These are phyloP conservation scores for Aspergillus pseudoviridinutans DNA, from an alignment of 2,329 filamentous ascomycete genomes.

Conservation along the genomic window DNA sequence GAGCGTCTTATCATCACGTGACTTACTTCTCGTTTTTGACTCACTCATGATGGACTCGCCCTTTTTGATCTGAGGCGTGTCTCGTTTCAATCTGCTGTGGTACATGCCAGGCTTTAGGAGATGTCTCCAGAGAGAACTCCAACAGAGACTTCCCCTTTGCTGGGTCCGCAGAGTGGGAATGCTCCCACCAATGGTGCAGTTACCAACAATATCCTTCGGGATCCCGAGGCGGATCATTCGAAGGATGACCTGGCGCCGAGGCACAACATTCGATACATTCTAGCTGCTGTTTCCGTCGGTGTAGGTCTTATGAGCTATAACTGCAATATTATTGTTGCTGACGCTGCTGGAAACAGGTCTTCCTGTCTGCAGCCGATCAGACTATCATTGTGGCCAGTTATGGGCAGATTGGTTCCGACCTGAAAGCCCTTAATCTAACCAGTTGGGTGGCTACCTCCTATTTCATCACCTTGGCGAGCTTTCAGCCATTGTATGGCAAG, in stretches of 20 bases:
- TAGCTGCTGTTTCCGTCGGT: constrained; percentile 61
- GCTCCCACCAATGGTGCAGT: constrained; percentile 22
- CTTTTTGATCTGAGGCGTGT: constrained; percentile 5
- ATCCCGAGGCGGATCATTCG: constrained; percentile 15
- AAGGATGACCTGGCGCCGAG: constrained; percentile 44
- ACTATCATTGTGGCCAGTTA: constrained; percentile 76
- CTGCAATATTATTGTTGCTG: not conserved
- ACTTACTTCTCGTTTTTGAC: not conserved
- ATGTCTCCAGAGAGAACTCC: constrained; percentile 23
- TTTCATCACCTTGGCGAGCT: constrained; percentile 69
- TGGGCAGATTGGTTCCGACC: constrained; percentile 70
- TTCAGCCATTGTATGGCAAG: constrained; percentile 64
- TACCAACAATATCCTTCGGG: constrained; percentile 8
- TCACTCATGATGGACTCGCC: not conserved
- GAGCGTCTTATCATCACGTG: constrained; percentile 19
- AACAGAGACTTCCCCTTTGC: constrained; percentile 46
- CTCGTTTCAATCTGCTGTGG: not conserved
- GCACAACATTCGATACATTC: constrained; percentile 52
- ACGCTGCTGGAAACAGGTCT: constrained; percentile 50
- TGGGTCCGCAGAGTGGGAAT: constrained; percentile 28
- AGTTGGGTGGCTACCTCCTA: constrained; percentile 71
- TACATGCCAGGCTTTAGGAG: constrained; percentile 1
- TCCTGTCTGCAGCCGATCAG: constrained; percentile 70
- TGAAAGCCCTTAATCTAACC: constrained; percentile 69
- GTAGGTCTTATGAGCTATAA: constrained; percentile 38